These are phyloP conservation scores for Penicillium sp. DNA, from an alignment of 2,329 filamentous ascomycete species.

Conservation along the genomic window DNA sequence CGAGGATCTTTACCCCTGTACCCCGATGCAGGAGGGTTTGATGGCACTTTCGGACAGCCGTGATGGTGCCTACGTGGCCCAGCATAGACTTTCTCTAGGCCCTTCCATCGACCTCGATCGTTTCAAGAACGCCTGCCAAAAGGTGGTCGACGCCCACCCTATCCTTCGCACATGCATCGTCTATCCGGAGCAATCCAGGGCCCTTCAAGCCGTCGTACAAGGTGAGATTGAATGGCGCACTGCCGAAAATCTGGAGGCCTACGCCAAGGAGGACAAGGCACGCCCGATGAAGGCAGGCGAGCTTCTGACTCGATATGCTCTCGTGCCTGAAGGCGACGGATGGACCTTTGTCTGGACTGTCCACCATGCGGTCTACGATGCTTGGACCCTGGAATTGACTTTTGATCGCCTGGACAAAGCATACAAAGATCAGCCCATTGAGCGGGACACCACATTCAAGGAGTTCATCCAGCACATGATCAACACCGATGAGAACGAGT, in stretches of 20 bases:
- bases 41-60: constrained; percentile 33
- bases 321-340: constrained; percentile 21
- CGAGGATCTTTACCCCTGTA: constrained; percentile 36
- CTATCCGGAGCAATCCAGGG: constrained; percentile 11
- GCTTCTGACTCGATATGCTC: constrained; percentile 31
- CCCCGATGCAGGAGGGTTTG: constrained; percentile 25
- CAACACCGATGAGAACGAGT: constrained; percentile 37
- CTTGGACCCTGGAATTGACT: constrained; percentile 30
- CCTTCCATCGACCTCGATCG: constrained; percentile 30
- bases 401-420: constrained; percentile 32
- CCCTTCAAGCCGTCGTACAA: constrained; percentile 31
- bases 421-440: constrained; percentile 18
- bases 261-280: constrained; percentile 42
- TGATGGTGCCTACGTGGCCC: constrained; percentile 42
- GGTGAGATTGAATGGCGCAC: constrained; percentile 23
- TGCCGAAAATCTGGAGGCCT: constrained; percentile 27
- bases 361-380: constrained; percentile 48
- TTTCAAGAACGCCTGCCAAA: constrained; percentile 43
- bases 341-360: constrained; percentile 50
- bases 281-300: constrained; percentile 22
- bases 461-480: constrained; percentile 51
- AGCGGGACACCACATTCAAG: constrained; percentile 38
- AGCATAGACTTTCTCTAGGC: constrained; percentile 35
- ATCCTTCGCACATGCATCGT: constrained; percentile 44
- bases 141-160: constrained; percentile 35